These are phyloP conservation scores for Acanthamoeba sp. DNA, from an alignment of 208 protist species.

Conservation along the genomic window DNA sequence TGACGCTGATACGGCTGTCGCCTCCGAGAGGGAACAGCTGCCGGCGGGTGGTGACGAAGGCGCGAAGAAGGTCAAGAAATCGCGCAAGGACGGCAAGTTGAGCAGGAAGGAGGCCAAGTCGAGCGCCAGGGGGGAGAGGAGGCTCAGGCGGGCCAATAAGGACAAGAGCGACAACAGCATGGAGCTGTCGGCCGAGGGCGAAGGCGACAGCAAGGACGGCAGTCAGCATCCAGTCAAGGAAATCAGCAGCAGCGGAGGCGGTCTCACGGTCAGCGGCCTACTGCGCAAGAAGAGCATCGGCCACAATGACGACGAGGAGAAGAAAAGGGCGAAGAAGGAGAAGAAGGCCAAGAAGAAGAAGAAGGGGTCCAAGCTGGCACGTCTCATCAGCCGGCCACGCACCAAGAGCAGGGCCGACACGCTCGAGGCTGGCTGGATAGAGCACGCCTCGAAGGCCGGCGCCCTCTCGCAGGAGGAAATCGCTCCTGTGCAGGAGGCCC, in stretches of 20 bases:
- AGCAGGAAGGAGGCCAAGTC: background rate
- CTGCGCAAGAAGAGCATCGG: background rate
- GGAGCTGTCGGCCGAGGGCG: background rate
- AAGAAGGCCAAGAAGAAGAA: conserved; percentile 21
- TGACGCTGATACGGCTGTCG: too few relatives aligned
- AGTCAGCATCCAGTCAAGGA: background rate
- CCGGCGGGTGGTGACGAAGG: too few relatives aligned
- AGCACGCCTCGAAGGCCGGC: background rate
- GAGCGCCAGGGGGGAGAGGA: background rate
- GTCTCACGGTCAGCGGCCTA: background rate
- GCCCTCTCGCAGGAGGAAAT: background rate
- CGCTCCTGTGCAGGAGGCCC: background rate
- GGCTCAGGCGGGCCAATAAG: background rate
- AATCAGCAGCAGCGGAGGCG: too few relatives aligned
- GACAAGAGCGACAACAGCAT: background rate
- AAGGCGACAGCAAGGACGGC: background rate
- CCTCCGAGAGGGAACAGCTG: background rate
- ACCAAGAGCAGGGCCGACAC: background rate
- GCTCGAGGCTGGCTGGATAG: background rate
- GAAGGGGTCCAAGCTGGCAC: conserved; percentile 2
- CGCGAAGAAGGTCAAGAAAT: background rate
- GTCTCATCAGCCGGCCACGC: background rate
- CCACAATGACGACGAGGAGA: background rate
- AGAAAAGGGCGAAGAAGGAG: background rate
- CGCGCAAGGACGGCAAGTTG: background rate